Evolutionary conservation across 2,329 filamentous ascomycete genomes (phyloP).

Genomic region (Didymella pomorum): DNA sequence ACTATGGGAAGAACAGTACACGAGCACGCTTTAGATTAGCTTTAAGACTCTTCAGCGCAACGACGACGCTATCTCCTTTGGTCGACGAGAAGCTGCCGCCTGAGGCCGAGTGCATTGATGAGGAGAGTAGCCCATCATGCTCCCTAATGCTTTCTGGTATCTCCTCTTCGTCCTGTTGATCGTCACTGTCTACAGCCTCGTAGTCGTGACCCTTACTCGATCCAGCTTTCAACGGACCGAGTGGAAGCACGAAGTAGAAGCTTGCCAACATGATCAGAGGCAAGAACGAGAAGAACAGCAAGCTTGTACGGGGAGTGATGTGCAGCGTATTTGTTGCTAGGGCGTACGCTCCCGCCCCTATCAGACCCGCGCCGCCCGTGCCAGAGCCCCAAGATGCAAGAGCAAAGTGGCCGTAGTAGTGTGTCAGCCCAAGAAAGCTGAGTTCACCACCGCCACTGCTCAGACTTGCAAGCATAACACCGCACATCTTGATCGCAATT

Average conservation of each 20-base stretch:
- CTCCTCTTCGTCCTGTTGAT: slow-evolving; percentile 39
- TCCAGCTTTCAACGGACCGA: slow-evolving; percentile 66
- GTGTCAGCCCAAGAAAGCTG: slow-evolving; percentile 88
- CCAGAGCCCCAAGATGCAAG: slow-evolving; percentile 92
- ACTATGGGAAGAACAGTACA: slow-evolving; percentile 76
- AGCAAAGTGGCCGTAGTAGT: slow-evolving; percentile 89
- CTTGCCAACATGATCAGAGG: slow-evolving; percentile 83
- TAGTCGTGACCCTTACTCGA: slow-evolving; percentile 60
- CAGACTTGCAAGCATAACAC: slow-evolving; percentile 84
- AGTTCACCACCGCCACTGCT: slow-evolving; percentile 88
- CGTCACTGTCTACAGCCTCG: slow-evolving; percentile 58
- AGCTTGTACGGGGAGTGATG: slow-evolving; percentile 74
- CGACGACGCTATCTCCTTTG: slow-evolving; percentile 21
- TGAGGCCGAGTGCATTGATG: slow-evolving; percentile 43
- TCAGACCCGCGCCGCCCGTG: slow-evolving; percentile 85
- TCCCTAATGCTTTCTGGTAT: slow-evolving; percentile 29
- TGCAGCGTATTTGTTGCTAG: slow-evolving; percentile 81
- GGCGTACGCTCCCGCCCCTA: slow-evolving; percentile 83
- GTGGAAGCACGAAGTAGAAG: slow-evolving; percentile 84
- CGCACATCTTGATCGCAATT: slow-evolving; percentile 78
- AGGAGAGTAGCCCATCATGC: slow-evolving; percentile 47
- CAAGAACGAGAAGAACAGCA: slow-evolving; percentile 80
- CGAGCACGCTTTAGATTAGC: slow-evolving; percentile 70
- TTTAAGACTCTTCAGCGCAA: slow-evolving; percentile 49
- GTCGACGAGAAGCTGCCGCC: slow-evolving; percentile 36